Evolutionary conservation across 2,329 filamentous ascomycete genomes (phyloP).

Genomic region (Penicillium decumbens): DNA sequence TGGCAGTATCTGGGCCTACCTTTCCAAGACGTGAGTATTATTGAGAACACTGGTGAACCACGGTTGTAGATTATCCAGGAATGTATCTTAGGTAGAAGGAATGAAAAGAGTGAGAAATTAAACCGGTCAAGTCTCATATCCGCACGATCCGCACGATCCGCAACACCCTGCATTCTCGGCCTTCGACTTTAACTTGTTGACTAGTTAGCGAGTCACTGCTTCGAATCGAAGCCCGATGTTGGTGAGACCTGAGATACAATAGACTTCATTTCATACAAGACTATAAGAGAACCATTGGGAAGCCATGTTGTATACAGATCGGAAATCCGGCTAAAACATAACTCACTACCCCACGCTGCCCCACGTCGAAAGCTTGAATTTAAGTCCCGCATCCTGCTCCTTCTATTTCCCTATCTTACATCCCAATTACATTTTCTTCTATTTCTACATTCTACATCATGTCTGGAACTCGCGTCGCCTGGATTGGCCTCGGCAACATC

Average conservation of each 20-base stretch:
- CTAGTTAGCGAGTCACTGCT: conserved; percentile 10
- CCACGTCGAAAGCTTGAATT: conserved; percentile 8
- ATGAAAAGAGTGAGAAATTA: neutral
- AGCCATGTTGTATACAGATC: neutral
- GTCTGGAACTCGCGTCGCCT: conserved; percentile 56
- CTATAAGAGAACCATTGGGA: neutral
- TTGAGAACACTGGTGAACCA: conserved; percentile 12
- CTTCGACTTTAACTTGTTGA: conserved; percentile 6
- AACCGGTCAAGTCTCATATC: neutral
- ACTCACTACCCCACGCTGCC: conserved; percentile 16
- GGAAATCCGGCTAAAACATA: conserved; percentile 8
- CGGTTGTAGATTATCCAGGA: neutral
- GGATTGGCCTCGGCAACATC: conserved; percentile 85
- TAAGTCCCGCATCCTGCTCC: neutral
- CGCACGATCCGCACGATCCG: neutral
- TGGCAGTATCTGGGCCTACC: conserved; percentile 60
- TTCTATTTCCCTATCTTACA: neutral
- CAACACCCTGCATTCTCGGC: conserved; percentile 3
- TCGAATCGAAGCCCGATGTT: conserved; percentile 1
- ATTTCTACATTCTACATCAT: conserved; percentile 14
- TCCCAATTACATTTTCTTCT: neutral
- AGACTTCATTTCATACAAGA: neutral
- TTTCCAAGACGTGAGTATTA: conserved; percentile 27
- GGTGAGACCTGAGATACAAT: neutral
- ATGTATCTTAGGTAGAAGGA: neutral